Base-by-base conservation (phyloP, 2,329 filamentous ascomycete genomes). In the Penicillium sp. region DNA sequence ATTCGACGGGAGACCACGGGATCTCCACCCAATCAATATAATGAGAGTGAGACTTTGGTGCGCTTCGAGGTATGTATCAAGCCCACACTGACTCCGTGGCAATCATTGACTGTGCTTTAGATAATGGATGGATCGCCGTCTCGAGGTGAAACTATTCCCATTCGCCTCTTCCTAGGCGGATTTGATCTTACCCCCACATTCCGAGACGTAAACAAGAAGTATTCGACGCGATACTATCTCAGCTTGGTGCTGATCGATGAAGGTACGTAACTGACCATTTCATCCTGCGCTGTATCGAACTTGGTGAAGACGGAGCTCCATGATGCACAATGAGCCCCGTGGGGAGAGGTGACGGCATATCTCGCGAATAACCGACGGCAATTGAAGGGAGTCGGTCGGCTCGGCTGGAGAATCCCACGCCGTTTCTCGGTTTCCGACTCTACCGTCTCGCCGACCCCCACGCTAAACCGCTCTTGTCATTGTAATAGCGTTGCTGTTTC, bases 121-220 rank as follows among this genome's bases (percentile, higher is more conserved):
- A 98, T 98, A 66, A 98, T 98, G 93, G 93, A 98, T 68, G 93
- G 93, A 50, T 97, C 91, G n/a, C 93, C 93, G 27, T 96, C 90
- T 43, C 80, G 93, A 75, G 89, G 87, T 63, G 85, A 88, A 71
- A 97, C 93, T 1, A 98, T 98, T 52, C 93, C 93, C 18, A 98
- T 98, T 64, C 81, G 93, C 60, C 78, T 98, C 45, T 98, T 98
- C 81, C 81, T 98, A 8, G 93, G 93, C 51, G 93, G 93, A 42
- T 98, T 98, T 68, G 94, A 98, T 70, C 74, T 98, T 53, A 98
- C 93, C 4, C 93, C 93, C 13, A 98, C 93, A 10, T 98, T 98
- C 80, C 87, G 93, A 52, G 93, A 98, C 69, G 94, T 98, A 59
- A 98, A 98, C 80, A 98, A 98, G 79, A 98, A 98, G 74, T 98